These are phyloP conservation scores for Penicillium salamii DNA, from an alignment of 495 filamentous ascomycete genomes.

Conservation along the genomic window DNA sequence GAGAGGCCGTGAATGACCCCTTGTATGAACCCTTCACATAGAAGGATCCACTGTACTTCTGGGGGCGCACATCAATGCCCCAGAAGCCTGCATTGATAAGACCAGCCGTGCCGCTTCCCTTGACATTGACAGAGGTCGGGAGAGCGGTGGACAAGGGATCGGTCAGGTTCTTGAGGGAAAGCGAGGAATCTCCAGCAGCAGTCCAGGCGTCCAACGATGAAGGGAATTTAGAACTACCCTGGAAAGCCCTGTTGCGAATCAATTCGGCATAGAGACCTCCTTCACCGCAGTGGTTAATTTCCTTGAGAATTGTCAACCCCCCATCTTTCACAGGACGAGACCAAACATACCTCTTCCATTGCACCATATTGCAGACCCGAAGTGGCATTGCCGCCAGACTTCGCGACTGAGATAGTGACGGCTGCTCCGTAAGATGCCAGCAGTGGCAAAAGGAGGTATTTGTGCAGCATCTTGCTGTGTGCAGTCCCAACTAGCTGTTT, in stretches of 20 bases:
- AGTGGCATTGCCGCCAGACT: conserved; percentile 50
- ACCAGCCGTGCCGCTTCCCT: conserved; percentile 42
- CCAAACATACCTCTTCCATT: conserved; percentile 51
- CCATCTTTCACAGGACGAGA: neutral
- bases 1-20: conserved; percentile 27
- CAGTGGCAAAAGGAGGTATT: conserved; percentile 26
- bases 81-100: conserved; percentile 60
- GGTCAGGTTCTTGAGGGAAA: conserved; percentile 51
- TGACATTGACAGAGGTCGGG: conserved; percentile 59
- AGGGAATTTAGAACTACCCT: conserved; percentile 46
- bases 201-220: conserved; percentile 52
- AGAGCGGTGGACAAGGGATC: conserved; percentile 60
- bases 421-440: conserved; percentile 28
- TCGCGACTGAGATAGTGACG: conserved; percentile 39
- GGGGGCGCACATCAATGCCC: conserved; percentile 57
- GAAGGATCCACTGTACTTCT: conserved; percentile 56
- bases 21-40: conserved; percentile 49
- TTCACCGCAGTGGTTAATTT: conserved; percentile 73
- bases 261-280: conserved; percentile 75
- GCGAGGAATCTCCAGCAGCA: conserved; percentile 45
- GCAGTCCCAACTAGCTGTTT: neutral
- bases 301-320: conserved; percentile 35
- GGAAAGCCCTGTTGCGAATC: conserved; percentile 70
- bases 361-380: conserved; percentile 54
- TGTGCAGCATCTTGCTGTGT: conserved; percentile 17